Conservation (phyloP, 192 early-diverging fungal species). For the Coemansia guatemalensis region DNA sequence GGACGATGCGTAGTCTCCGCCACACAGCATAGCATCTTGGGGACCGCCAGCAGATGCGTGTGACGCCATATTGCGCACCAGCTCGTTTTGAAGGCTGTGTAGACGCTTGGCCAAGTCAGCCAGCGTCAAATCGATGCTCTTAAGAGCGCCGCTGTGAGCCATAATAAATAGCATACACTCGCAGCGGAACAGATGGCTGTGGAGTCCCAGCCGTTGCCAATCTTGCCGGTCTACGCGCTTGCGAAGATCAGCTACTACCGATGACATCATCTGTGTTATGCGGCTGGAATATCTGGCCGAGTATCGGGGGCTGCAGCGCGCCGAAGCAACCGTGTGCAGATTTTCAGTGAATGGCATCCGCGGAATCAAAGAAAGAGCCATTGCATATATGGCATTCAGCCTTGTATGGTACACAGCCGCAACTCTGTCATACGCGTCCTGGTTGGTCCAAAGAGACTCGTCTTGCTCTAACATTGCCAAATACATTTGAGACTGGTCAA, state of each 20-base stretch:
- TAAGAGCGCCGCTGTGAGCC: background rate
- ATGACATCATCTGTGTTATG: conserved; percentile 1
- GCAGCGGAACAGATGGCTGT: conserved; percentile 18
- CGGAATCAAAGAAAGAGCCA: conserved; percentile 23
- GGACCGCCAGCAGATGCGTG: background rate
- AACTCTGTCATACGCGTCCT: conserved; percentile 3
- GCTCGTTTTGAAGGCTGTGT: conserved; percentile 12
- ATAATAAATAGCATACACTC: conserved; percentile 26
- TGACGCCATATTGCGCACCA: background rate
- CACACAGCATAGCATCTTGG: background rate
- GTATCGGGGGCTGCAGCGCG: conserved; percentile 16
- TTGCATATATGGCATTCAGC: conserved; percentile 20
- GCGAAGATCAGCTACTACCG: background rate
- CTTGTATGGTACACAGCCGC: background rate
- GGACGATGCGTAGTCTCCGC: conserved; percentile 1
- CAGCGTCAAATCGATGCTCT: background rate
- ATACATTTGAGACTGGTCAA: conserved; percentile 10
- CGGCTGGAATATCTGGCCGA: background rate
- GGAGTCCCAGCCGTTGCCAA: conserved; percentile 2
- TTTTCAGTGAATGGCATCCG: conserved; percentile 38
- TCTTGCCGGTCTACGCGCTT: background rate
- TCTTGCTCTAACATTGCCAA: background rate
- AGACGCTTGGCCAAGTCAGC: conserved; percentile 12
- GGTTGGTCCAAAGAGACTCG: conserved; percentile 8
- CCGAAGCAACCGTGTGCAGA: conserved; percentile 35